phyloP scores from a whole-genome alignment of 805 yeast species.

The Diddensiella santjacobensis region DNA sequence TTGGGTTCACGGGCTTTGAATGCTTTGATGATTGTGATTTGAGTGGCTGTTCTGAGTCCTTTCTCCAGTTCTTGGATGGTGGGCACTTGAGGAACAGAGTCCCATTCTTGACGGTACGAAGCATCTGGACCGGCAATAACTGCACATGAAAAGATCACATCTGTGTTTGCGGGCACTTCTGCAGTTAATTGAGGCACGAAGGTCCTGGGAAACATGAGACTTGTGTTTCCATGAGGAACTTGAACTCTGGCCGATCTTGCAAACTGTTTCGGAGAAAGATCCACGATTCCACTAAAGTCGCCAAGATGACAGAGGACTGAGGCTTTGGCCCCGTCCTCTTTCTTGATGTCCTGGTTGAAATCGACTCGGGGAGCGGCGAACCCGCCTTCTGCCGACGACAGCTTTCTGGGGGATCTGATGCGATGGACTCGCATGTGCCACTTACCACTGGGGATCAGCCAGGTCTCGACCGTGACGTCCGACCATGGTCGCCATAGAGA shows the following conservation, averaged over 20 bases:
- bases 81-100: background rate
- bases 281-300: constrained; percentile 13
- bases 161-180: constrained; percentile 3
- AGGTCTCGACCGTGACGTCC: constrained; percentile 22
- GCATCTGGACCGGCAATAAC: background rate
- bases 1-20: background rate
- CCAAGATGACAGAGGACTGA: background rate
- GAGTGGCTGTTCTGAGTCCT: background rate
- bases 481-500: constrained; percentile 21
- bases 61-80: background rate
- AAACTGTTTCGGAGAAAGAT: background rate
- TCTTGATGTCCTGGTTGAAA: background rate
- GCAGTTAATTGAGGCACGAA: constrained; percentile 17
- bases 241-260: constrained; percentile 12
- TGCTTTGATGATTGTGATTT: background rate
- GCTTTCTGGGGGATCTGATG: constrained; percentile 11
- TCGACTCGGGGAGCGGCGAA: constrained; percentile 12
- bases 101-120: background rate
- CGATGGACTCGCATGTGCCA: constrained; percentile 24
- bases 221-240: constrained; percentile 18
- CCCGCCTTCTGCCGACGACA: constrained; percentile 20
- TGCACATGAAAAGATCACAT: background rate
- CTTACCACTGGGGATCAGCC: constrained; percentile 19
- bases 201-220: constrained; percentile 14
- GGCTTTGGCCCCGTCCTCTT: background rate